Evolutionary conservation across 352 stramenopile species (phyloP).

Genomic region (Aphanomyces stellatus): DNA sequence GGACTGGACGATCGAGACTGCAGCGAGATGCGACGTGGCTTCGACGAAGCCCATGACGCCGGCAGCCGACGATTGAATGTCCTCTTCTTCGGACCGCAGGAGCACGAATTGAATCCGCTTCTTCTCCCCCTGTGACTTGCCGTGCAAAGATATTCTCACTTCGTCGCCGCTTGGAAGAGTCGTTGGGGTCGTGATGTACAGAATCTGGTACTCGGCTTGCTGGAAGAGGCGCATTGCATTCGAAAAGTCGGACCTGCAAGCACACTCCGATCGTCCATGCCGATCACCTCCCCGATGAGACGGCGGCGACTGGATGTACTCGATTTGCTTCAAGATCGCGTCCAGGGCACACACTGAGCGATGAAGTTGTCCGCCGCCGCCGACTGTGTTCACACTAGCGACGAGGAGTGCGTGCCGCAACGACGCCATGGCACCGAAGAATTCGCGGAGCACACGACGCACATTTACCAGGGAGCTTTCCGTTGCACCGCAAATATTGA

Average conservation of each 20-base stretch:
- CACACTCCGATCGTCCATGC: neutral
- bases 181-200: slow-evolving; percentile 5
- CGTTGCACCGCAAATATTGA: slow-evolving; percentile 11
- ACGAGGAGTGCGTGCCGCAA: slow-evolving; percentile 5
- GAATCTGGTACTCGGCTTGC: neutral
- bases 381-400: slow-evolving; percentile 17
- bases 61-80: slow-evolving; percentile 27
- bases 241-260: neutral
- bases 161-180: neutral
- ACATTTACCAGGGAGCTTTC: neutral
- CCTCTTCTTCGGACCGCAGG: slow-evolving; percentile 33
- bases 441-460: neutral
- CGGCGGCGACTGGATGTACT: neutral
- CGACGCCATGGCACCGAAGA: neutral
- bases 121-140: neutral
- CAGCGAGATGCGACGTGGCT: slow-evolving; percentile 23
- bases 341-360: slow-evolving; percentile 8
- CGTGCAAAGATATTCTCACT: neutral
- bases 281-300: neutral
- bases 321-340: neutral
- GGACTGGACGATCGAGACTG: slow-evolving; percentile 22
- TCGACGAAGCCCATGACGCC: slow-evolving; percentile 24
- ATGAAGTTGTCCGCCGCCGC: neutral
- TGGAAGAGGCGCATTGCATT: neutral
- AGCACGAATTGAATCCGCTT: slow-evolving; percentile 33